These are phyloP conservation scores for Penicillium desertorum DNA, from an alignment of 495 filamentous ascomycete genomes.

Conservation along the genomic window DNA sequence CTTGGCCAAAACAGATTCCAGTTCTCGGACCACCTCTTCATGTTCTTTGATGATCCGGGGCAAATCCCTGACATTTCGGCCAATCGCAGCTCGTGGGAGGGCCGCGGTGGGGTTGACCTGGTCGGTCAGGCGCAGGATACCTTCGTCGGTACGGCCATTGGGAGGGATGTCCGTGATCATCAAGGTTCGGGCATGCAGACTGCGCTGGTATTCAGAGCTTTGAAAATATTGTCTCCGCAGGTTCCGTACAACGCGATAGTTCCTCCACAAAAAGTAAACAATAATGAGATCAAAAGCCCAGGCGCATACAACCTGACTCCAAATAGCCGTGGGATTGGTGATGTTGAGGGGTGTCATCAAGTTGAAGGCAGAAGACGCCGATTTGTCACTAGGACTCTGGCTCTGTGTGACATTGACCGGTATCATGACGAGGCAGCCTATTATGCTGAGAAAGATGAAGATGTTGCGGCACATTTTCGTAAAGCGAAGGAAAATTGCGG, in stretches of 20 bases:
- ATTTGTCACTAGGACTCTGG: conserved; percentile 25
- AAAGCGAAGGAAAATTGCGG: conserved; percentile 84
- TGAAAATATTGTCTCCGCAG: conserved; percentile 79
- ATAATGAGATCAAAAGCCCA: conserved; percentile 77
- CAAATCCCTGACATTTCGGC: conserved; percentile 85
- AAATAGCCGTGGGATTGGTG: conserved; percentile 47
- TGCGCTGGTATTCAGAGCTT: conserved; percentile 84
- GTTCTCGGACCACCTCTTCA: conserved; percentile 70
- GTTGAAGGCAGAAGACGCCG: conserved; percentile 43
- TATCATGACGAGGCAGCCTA: conserved; percentile 78
- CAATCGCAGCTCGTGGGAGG: conserved; percentile 77
- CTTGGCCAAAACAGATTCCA: conserved; percentile 81
- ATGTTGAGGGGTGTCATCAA: conserved; percentile 55
- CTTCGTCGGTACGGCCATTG: conserved; percentile 74
- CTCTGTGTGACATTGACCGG: conserved; percentile 72
- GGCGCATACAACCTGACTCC: conserved; percentile 80
- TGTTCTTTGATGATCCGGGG: conserved; percentile 84
- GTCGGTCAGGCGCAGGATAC: conserved; percentile 77
- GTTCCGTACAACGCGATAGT: conserved; percentile 70
- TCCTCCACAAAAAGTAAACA: conserved; percentile 82
- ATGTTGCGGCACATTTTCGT: conserved; percentile 90
- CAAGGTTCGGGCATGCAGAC: conserved; percentile 84
- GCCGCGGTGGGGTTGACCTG: conserved; percentile 70
- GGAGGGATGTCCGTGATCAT: conserved; percentile 89
- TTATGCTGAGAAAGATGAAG: conserved; percentile 67